Evolutionary conservation across 2,329 filamentous ascomycete genomes (phyloP).

Genomic region (Neofusicoccum sp.): DNA sequence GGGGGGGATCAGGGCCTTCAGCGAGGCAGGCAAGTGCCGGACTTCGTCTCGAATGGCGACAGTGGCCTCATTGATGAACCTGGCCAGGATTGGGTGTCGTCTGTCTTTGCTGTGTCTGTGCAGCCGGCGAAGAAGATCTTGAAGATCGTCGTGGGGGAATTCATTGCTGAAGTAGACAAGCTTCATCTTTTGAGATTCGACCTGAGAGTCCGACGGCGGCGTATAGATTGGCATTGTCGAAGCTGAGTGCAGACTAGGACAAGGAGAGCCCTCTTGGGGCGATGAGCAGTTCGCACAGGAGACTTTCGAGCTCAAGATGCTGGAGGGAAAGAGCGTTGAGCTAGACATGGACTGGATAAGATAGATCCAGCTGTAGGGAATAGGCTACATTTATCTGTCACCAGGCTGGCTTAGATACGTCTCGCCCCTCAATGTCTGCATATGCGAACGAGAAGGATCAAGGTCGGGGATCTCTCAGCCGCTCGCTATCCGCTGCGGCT

Average conservation of each 20-base stretch:
- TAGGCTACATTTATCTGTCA: too few relatives aligned
- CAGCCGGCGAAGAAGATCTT: constrained; percentile 41
- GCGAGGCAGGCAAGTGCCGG: constrained; percentile 26
- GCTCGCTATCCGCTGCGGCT: neutral
- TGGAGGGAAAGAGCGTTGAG: too few relatives aligned
- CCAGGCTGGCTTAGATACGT: too few relatives aligned
- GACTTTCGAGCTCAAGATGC: too few relatives aligned
- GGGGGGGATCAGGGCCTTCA: constrained; percentile 21
- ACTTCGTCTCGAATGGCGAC: constrained; percentile 41
- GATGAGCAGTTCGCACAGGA: too few relatives aligned
- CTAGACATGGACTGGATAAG: too few relatives aligned
- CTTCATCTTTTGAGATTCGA: constrained; percentile 19
- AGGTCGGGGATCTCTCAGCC: neutral
- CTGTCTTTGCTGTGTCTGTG: constrained; percentile 42
- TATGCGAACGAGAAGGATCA: too few relatives aligned
- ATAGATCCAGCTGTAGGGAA: too few relatives aligned
- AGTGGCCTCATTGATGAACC: constrained; percentile 28
- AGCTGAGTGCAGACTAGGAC: too few relatives aligned
- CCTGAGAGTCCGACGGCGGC: neutral
- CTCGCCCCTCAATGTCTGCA: too few relatives aligned
- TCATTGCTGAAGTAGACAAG: constrained; percentile 50
- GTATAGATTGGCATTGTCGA: too few relatives aligned
- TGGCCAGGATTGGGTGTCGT: constrained; percentile 36
- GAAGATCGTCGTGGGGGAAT: constrained; percentile 48
- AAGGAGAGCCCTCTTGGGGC: too few relatives aligned